Conservation (phyloP, 2,329 filamentous ascomycete genomes). For the Trichoderma atrobrunneum region DNA sequence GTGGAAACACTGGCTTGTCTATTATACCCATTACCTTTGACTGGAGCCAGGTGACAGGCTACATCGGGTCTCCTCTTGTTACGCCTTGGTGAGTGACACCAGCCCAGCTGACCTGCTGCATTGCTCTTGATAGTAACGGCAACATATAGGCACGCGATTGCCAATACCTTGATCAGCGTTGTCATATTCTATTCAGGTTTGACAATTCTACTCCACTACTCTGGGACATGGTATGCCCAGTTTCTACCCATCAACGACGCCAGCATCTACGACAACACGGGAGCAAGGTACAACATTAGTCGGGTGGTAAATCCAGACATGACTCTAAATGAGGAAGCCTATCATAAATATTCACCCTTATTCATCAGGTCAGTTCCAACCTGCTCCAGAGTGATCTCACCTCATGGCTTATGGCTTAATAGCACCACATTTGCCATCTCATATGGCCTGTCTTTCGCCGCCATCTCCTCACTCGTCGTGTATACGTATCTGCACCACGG, state of each 20-base stretch:
- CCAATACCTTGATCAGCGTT: slow-evolving; percentile 68
- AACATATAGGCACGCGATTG: slow-evolving; percentile 61
- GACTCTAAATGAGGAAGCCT: slow-evolving; percentile 61
- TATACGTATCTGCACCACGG: slow-evolving; percentile 67
- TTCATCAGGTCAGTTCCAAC: slow-evolving; percentile 51
- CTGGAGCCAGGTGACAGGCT: slow-evolving; percentile 71
- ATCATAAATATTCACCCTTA: slow-evolving; percentile 64
- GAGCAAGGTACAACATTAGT: slow-evolving; percentile 59
- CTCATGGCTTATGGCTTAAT: slow-evolving; percentile 28
- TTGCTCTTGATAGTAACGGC: neutral
- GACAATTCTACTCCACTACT: slow-evolving; percentile 61
- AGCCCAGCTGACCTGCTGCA: neutral
- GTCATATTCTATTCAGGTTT: slow-evolving; percentile 63
- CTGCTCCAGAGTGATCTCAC: neutral
- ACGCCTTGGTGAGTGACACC: slow-evolving; percentile 57
- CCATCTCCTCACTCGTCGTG: slow-evolving; percentile 66
- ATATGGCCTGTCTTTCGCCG: slow-evolving; percentile 71
- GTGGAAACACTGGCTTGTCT: slow-evolving; percentile 64
- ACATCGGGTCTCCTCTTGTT: slow-evolving; percentile 64
- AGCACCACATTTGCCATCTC: slow-evolving; percentile 66
- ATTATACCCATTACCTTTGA: slow-evolving; percentile 72
- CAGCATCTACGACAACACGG: slow-evolving; percentile 69
- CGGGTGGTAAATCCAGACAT: slow-evolving; percentile 60
- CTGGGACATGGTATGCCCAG: slow-evolving; percentile 60
- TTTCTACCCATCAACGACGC: slow-evolving; percentile 70